Percentiles rank a stretch among this genome's conserved stretches.
Evolutionary conservation across 495 filamentous ascomycete genomes (phyloP).

Genomic region (Cenococcum geophilum): DNA sequence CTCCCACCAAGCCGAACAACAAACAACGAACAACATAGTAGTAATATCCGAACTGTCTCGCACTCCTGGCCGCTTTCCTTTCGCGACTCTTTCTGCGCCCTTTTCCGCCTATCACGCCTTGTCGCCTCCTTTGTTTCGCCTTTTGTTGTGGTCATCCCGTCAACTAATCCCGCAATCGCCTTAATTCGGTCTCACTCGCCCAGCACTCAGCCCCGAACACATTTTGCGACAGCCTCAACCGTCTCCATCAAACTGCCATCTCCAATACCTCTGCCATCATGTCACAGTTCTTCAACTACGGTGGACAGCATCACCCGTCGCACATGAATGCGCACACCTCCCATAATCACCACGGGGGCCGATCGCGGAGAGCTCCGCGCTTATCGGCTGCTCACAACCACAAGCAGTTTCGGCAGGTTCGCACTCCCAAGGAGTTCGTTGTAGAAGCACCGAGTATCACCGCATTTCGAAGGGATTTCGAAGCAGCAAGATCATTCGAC

Average conservation of each 20-base stretch:
- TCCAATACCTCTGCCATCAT: constrained; percentile 13
- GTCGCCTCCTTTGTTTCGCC: constrained; percentile 34
- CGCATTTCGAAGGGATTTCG: constrained; percentile 76
- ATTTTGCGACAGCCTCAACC: constrained; percentile 6
- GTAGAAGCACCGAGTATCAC: constrained; percentile 67
- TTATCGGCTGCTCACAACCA: constrained; percentile 75
- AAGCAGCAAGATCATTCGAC: constrained; percentile 91
- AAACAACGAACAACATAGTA: neutral
- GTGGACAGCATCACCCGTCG: constrained; percentile 53
- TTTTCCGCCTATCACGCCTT: constrained; percentile 21
- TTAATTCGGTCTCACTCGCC: constrained; percentile 1
- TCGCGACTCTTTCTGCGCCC: constrained; percentile 22
- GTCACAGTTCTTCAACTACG: constrained; percentile 51
- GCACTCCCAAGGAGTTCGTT: constrained; percentile 76
- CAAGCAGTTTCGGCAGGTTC: constrained; percentile 73
- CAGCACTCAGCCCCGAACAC: constrained; percentile 1
- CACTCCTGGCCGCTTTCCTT: neutral
- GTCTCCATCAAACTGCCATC: constrained; percentile 9
- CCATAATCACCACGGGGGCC: constrained; percentile 70
- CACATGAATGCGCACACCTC: constrained; percentile 43
- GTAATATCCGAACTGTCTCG: neutral
- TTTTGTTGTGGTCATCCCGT: constrained; percentile 34
- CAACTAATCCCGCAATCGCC: constrained; percentile 23
- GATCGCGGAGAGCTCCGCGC: constrained; percentile 81
- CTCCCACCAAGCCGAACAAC: neutral